Evolutionary conservation across 768 basidiomycete species (phyloP), one percentile per base, ranked within the genome.

Genomic region (Suillus hirtellus): DNA sequence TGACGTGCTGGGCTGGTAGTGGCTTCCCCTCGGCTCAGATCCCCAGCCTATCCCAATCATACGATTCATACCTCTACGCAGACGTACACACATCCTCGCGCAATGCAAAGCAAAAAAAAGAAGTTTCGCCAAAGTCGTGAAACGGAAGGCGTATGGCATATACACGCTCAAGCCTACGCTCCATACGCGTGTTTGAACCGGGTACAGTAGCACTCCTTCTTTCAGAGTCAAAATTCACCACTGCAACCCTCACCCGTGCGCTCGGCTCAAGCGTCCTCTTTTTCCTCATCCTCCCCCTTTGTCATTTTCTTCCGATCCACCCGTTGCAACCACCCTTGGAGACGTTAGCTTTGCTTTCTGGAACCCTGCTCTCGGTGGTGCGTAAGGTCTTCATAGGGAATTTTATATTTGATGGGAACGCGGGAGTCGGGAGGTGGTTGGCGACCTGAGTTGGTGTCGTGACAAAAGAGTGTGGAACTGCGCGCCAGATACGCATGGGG

Each of bases 1-100:
- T 49, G 95, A 97, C 75, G 80, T 96, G 27, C 73, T 89, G 59
- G 95, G 95, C 17, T 95, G 93, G 92, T 96, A 95, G 95, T 94
- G 88, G 89, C 77, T 96, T 5, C 93, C 90, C 35, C 55, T 66
- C 9, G 19, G 8, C 43, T 59, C 65, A 11, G 8, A 54, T 52
- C 58, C 61, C 40, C 46, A 60, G 42, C 34, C 31, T 38, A 24
- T 31, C n/a, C 46, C 67, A 21, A 58, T 66, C 3, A 63, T n/a
- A n/a, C n/a, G n/a, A n/a, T n/a, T n/a, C n/a, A n/a, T 70, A 35
- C 43, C 68, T 15, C 44, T 49, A 5, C 78, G 86, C 27, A 76
- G 82, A 40, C 81, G 92, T 2, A 69, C 95, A 4, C 88, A 93
- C 58, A 82, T 97, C 12, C 73, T 96, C 21, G 93, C 83, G 0